These are phyloP conservation scores for Gamarada debralockiae DNA, from an alignment of 495 filamentous ascomycete species.

Conservation along the genomic window DNA sequence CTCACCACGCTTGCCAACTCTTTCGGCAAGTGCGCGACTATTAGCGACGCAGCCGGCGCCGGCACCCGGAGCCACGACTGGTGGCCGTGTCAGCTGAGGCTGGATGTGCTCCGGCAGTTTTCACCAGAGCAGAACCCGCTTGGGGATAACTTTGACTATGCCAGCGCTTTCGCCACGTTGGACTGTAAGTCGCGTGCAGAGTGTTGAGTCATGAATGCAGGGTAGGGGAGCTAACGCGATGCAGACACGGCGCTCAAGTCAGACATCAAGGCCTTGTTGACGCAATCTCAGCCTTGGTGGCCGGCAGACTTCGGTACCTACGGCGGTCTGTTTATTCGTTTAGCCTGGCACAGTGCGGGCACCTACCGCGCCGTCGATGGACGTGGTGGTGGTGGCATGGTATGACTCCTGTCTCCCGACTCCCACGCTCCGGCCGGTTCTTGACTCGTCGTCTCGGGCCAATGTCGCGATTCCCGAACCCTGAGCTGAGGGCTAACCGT, in stretches of 20 bases:
- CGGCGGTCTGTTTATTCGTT: constrained; percentile 17
- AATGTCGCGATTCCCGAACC: too few relatives aligned
- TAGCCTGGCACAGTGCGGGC: constrained; percentile 18
- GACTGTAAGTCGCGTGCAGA: constrained; percentile 5
- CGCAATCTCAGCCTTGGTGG: constrained; percentile 15
- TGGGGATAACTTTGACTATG: constrained; percentile 16
- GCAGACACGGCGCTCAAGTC: constrained; percentile 5
- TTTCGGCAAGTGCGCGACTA: constrained; percentile 13
- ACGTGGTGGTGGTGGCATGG: constrained; percentile 18
- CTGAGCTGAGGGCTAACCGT: too few relatives aligned
- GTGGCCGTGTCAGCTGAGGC: constrained; percentile 17
- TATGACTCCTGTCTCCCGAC: background rate
- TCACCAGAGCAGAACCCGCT: constrained; percentile 16
- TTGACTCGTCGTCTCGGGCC: background rate
- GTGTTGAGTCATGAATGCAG: background rate
- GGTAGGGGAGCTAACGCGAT: background rate
- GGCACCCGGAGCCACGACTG: constrained; percentile 14
- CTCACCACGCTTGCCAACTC: constrained; percentile 10
- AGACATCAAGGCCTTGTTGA: constrained; percentile 14
- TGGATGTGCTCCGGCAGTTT: constrained; percentile 17
- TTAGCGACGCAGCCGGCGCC: constrained; percentile 13
- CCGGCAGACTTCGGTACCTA: constrained; percentile 16
- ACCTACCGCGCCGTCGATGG: constrained; percentile 19
- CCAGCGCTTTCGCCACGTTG: constrained; percentile 9
- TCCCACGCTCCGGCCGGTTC: background rate